These are phyloP conservation scores for Schizosaccharomyces osmophilus DNA, from an alignment of 805 yeast species.

Conservation along the genomic window DNA sequence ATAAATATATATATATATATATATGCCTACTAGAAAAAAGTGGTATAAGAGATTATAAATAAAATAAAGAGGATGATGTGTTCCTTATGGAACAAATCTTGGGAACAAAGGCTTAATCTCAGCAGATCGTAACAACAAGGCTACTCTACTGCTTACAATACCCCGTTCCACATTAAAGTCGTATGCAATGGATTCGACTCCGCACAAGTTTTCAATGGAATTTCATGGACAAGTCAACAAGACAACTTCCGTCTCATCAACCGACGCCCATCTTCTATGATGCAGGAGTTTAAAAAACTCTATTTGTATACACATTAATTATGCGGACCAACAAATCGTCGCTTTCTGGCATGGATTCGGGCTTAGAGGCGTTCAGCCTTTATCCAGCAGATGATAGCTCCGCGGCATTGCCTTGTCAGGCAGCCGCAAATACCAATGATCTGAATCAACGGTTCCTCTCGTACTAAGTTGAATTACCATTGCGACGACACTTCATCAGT, in stretches of 20 bases:
- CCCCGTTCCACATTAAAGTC: constrained; percentile 25
- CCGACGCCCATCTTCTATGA: constrained; percentile 20
- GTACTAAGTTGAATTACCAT: constrained; percentile 23
- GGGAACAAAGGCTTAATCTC: constrained; percentile 18
- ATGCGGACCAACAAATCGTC: constrained; percentile 21
- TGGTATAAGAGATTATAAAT: neutral
- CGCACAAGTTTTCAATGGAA: constrained; percentile 22
- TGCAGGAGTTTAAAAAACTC: constrained; percentile 12
- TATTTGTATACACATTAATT: constrained; percentile 20
- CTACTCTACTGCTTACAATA: constrained; percentile 28
- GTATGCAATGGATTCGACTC: constrained; percentile 25
- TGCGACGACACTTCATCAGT: constrained; percentile 10
- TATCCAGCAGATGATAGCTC: constrained; percentile 27
- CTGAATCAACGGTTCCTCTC: constrained; percentile 24
- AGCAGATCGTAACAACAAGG: constrained; percentile 31
- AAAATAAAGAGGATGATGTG: neutral
- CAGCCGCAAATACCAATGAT: constrained; percentile 24
- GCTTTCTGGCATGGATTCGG: constrained; percentile 31
- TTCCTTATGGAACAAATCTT: constrained; percentile 4
- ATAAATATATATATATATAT: too few relatives aligned
- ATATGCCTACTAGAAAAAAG: too few relatives aligned
- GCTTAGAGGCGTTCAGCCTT: constrained; percentile 26
- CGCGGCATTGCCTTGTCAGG: constrained; percentile 25
- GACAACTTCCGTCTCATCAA: constrained; percentile 18
- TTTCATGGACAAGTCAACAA: constrained; percentile 20